Evolutionary conservation across 176 grass and related monocot genomes (phyloP), one percentile per base, ranked within the genome.

Genomic region (Tuctoria greenei): DNA sequence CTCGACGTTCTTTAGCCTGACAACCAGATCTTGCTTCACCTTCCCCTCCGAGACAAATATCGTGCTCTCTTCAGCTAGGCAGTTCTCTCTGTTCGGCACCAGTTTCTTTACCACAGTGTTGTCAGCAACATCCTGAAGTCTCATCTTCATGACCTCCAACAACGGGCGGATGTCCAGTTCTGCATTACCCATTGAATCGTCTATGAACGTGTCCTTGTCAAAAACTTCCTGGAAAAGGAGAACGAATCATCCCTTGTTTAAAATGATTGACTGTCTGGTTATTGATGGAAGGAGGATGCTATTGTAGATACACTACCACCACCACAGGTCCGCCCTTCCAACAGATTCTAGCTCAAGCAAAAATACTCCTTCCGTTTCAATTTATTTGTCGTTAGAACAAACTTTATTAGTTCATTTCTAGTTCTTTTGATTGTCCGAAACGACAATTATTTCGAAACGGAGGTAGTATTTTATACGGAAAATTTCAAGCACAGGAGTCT

Each of bases 161-260:
- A 98, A 64, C 4, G 91, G 73, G 2, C 54, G 44, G 9, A 98
- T 83, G 59, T 98, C 95, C 65, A 98, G 74, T 66, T 92, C 91
- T 4, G 91, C 91, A 10, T 86, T 37, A 4, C 95, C 95, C 95
- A 98, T 98, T 55, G 72, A 45, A 66, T 98, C 95, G 6, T 94
- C 95, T 25, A 63, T 63, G 75, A 98, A 98, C 4, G 70, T 88
- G 64, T 92, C 95, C 82, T 94, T 98, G 89, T 98, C 95, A 23
- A 64, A 98, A 4, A 98, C 95, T 69, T 93, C 79, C 95, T 98
- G 80, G 75, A 20, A 80, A 82, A 36, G 23, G 31, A 27, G 50
- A 66, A n/a, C n/a, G 56, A 41, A 21, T n/a, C 3, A 39, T 39
- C 40, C 70, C 16, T 28, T 71, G 45, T 34, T 62, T n/a, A n/a